Evolutionary conservation across 495 filamentous ascomycete genomes (phyloP).

Genomic region (Aspergillus sparsus): DNA sequence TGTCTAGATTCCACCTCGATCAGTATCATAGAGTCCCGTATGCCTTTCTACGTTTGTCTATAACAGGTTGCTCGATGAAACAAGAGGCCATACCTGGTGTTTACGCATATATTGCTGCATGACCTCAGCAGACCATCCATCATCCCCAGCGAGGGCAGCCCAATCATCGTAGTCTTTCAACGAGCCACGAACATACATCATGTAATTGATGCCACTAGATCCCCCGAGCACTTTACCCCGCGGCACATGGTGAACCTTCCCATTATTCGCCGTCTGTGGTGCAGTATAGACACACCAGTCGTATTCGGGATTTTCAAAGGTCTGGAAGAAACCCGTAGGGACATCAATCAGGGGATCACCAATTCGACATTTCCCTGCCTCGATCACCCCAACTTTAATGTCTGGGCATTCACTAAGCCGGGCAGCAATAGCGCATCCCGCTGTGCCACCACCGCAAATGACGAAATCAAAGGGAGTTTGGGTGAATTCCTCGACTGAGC

Average conservation of each 20-base stretch:
- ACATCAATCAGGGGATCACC: constrained; percentile 48
- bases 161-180: constrained; percentile 48
- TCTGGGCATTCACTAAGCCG: constrained; percentile 54
- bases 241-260: constrained; percentile 30
- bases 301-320: constrained; percentile 53
- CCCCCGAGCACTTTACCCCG: constrained; percentile 61
- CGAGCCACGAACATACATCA: constrained; percentile 37
- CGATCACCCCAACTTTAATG: constrained; percentile 53
- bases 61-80: neutral
- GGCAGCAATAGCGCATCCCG: constrained; percentile 53
- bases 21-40: neutral
- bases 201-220: constrained; percentile 55
- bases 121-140: constrained; percentile 43
- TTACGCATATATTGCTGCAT: constrained; percentile 33
- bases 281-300: constrained; percentile 58
- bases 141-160: constrained; percentile 41
- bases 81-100: constrained; percentile 15
- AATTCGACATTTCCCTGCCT: constrained; percentile 54
- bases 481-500: constrained; percentile 17
- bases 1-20: constrained; percentile 7
- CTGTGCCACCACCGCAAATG: constrained; percentile 40
- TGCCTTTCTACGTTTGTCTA: no score
- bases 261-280: constrained; percentile 44
- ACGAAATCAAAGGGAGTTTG: constrained; percentile 14
- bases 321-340: constrained; percentile 45